Percentiles rank a stretch among this genome's conserved stretches.
Evolutionary conservation across 2,329 filamentous ascomycete species (phyloP).

Genomic region (Ascochyta viciae-villosae): DNA sequence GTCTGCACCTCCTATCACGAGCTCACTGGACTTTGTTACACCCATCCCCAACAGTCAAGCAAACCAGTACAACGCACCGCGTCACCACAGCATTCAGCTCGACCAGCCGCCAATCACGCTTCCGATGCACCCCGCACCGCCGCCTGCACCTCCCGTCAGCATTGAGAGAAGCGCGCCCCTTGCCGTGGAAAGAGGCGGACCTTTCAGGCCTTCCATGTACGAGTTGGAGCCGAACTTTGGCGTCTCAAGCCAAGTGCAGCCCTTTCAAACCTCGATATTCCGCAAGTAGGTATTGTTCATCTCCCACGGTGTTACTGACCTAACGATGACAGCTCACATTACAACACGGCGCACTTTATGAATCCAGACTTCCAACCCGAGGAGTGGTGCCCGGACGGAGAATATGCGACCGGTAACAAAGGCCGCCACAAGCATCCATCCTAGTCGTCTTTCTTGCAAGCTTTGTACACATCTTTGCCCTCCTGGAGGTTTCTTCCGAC

Average conservation of each 20-base stretch:
- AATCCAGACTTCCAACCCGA: constrained; percentile 62
- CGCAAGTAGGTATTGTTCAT: constrained; percentile 51
- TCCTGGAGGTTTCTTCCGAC: constrained; percentile 39
- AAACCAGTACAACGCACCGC: constrained; percentile 34
- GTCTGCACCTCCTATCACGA: constrained; percentile 36
- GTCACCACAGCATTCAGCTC: constrained; percentile 41
- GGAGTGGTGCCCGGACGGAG: constrained; percentile 58
- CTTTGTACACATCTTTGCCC: constrained; percentile 28
- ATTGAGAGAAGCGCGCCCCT: constrained; percentile 41
- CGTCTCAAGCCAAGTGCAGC: constrained; percentile 46
- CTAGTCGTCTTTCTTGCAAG: constrained; percentile 28
- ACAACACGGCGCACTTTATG: constrained; percentile 60
- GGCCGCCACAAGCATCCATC: constrained; percentile 48
- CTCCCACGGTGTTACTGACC: not conserved
- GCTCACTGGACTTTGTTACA: constrained; percentile 44
- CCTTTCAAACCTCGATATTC: constrained; percentile 59
- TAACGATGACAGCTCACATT: constrained; percentile 54
- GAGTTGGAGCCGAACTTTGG: constrained; percentile 54
- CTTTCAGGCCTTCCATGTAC: constrained; percentile 56
- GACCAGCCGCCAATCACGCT: constrained; percentile 43
- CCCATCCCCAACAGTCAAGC: constrained; percentile 37
- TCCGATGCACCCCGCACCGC: constrained; percentile 39
- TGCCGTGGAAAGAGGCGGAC: constrained; percentile 45
- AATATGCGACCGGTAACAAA: constrained; percentile 51
- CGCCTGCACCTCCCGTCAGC: constrained; percentile 34